Base-by-base conservation (phyloP, 441 rosid species). In the Theobroma grandiflorum region DNA sequence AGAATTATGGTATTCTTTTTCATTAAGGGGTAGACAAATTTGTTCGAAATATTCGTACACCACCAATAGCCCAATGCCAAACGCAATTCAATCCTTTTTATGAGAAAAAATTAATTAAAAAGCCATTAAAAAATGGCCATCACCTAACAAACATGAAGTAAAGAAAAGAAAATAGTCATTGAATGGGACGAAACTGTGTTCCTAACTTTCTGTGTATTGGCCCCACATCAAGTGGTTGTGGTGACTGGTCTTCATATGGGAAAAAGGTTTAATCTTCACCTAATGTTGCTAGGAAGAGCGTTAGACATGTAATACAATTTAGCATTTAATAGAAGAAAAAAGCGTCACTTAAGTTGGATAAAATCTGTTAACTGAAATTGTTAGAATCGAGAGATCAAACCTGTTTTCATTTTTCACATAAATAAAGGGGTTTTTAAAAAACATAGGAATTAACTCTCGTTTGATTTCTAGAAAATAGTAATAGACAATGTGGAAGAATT, bases 161-260 rank as follows among this genome's bases (percentile, higher is more conserved):
- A 33, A 12, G 67, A n/a, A 4, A 33, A 5, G n/a, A 43, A 43
- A 20, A 43, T 67, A 11, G 72, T 5, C 52, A 43, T 9, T 42
- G 72, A 43, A 43, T 67, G 52, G 52, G 53, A 67, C 18, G 72
- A 66, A 66, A 9, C 0, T 66, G 71, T 61, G 40, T 31, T 31
- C 5, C 3, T 12, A 45, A 45, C 49, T 45, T 45, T 45, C 49
- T 45, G 10, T 45, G 49, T 45, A 6, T 6, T 45, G 7, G 66
- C 10, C 72, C 63, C 49, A 67, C 52, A 67, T 10, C 16, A n/a
- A 67, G n/a, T 0, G 49, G 26, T 38, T 38, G 47, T n/a, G 35
- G 33, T 67, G 70, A 38, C 26, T 65, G 31, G 71, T 3, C 31
- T 18, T 66, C 14, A 18, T 1, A 35, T 8, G 3, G 3, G 14